phyloP scores from a whole-genome alignment of 345 rosid species.

The Eucalyptus coolabah region DNA sequence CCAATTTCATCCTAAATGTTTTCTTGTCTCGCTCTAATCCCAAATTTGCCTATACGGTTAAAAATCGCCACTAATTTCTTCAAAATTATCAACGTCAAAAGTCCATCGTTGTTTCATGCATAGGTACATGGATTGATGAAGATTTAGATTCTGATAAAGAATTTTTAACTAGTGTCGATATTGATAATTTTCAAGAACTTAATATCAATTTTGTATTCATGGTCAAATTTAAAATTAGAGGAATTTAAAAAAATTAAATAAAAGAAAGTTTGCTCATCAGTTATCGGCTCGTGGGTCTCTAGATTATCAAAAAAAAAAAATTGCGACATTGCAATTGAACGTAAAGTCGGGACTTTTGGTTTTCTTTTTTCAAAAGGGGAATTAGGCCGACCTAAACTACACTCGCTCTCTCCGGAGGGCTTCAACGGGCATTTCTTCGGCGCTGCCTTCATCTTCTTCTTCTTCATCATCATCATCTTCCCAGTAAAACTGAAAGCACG shows the following conservation, averaged over 20 bases:
- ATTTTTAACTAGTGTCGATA: rapidly evolving
- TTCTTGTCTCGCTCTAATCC: rapidly evolving
- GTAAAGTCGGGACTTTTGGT: too few species aligned
- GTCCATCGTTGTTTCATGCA: rapidly evolving
- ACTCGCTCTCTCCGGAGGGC: not conserved
- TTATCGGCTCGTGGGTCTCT: rapidly evolving
- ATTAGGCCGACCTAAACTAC: not conserved
- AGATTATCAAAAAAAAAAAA: too few species aligned
- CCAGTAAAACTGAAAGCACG: not conserved
- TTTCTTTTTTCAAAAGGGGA: not conserved
- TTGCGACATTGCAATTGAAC: too few species aligned
- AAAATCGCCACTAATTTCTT: not conserved
- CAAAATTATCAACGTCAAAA: not conserved
- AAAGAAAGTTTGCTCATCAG: too few species aligned
- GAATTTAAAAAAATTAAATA: too few species aligned
- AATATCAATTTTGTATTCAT: not conserved
- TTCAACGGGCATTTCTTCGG: not conserved
- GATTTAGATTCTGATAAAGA: not conserved
- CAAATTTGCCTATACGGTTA: rapidly evolving
- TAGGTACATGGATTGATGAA: rapidly evolving
- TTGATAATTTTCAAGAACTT: not conserved
- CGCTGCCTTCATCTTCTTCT: not conserved
- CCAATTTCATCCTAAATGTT: rapidly evolving
- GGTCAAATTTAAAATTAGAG: not conserved
- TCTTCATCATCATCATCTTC: not conserved